A percentile compares a stretch with the other conserved stretches of the same genome.
Evolutionary conservation across 768 basidiomycete genomes (phyloP).

Genomic region (Clitopilus hobsonii): DNA sequence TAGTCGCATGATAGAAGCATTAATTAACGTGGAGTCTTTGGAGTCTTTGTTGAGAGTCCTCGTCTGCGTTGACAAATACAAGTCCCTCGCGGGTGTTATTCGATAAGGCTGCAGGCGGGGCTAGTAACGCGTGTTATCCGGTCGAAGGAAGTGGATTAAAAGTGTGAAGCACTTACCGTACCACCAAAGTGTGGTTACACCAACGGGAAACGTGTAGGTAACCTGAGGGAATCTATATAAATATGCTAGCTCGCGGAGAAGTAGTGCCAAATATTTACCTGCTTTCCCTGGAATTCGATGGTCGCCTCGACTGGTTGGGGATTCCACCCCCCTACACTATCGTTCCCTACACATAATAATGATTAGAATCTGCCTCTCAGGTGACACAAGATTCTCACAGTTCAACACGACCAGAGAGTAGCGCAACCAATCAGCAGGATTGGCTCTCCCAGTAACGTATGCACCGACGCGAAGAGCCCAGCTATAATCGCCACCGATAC

Average conservation of each 20-base stretch:
- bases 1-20: background rate
- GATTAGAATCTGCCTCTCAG: background rate
- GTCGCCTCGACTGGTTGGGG: constrained; percentile 48
- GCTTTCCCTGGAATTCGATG: constrained; percentile 57
- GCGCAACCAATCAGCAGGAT: constrained; percentile 49
- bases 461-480: constrained; percentile 62
- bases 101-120: constrained; percentile 1
- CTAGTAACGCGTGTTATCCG: background rate
- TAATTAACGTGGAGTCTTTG: no score
- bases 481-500: constrained; percentile 46
- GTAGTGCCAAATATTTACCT: constrained; percentile 27
- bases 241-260: no score
- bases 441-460: constrained; percentile 52
- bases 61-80: background rate
- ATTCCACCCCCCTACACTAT: constrained; percentile 45
- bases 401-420: constrained; percentile 72
- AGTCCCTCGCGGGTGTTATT: constrained; percentile 4
- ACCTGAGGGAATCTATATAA: no score
- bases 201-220: constrained; percentile 73
- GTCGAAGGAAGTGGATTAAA: background rate
- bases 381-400: constrained; percentile 28
- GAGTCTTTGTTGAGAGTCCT: background rate
- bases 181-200: constrained; percentile 54
- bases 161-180: constrained; percentile 23
- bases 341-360: constrained; percentile 32